Conservation (phyloP, 805 yeast genomes). For the Starmerella roubikii region DNA sequence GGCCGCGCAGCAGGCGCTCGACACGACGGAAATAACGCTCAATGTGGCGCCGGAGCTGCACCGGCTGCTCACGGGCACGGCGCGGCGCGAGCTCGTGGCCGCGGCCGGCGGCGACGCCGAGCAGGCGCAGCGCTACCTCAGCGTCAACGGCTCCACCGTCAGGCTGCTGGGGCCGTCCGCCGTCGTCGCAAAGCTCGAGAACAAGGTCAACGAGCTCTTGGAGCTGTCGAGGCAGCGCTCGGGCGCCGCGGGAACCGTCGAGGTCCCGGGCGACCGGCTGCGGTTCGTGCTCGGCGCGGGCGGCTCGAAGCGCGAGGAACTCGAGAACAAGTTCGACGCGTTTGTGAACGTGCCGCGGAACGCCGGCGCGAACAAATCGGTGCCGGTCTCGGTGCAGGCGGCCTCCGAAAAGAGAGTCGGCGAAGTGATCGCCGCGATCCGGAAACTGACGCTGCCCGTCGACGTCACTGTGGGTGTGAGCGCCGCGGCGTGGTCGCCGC, state of each 20-base stretch:
- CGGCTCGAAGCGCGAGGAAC: conserved; percentile 57
- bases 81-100: conserved; percentile 55
- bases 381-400: conserved; percentile 50
- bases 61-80: conserved; percentile 57
- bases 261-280: conserved; percentile 60
- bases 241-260: conserved; percentile 22
- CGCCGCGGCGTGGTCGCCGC: conserved; percentile 35
- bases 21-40: conserved; percentile 42
- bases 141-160: conserved; percentile 37
- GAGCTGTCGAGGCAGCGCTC: conserved; percentile 31
- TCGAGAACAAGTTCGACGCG: conserved; percentile 59
- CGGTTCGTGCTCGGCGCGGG: conserved; percentile 68
- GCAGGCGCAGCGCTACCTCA: conserved; percentile 41
- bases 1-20: conserved; percentile 53
- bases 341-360: conserved; percentile 50
- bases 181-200: conserved; percentile 55
- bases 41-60: conserved; percentile 64
- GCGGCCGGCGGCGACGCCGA: conserved; percentile 59
- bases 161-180: conserved; percentile 56
- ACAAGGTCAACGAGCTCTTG: conserved; percentile 49
- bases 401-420: conserved; percentile 56
- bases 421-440: conserved; percentile 39
- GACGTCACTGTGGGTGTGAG: conserved; percentile 41
- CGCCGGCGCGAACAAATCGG: conserved; percentile 29
- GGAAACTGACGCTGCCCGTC: conserved; percentile 41